Evolutionary conservation across 495 filamentous ascomycete genomes (phyloP).

Genomic region (Penicillium paxilli): DNA sequence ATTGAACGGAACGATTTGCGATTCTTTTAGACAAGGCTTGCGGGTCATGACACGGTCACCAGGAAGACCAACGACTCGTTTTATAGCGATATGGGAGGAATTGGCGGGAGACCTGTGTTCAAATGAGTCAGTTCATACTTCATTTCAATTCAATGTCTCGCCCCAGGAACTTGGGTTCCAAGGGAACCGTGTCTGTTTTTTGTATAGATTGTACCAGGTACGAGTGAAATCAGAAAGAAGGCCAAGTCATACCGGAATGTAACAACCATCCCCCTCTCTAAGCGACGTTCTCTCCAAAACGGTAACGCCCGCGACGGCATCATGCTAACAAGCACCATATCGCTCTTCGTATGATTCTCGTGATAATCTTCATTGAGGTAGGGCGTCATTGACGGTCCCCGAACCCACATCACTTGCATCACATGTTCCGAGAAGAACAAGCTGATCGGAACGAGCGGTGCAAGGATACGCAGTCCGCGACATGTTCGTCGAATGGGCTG

Average conservation of each 20-base stretch:
- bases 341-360: constrained; percentile 50
- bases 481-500: constrained; percentile 25
- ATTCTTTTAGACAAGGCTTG: constrained; percentile 56
- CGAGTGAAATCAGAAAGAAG: not conserved
- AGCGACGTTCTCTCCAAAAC: constrained; percentile 41
- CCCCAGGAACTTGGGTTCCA: no score
- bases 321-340: constrained; percentile 52
- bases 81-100: constrained; percentile 60
- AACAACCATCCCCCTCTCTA: constrained; percentile 56
- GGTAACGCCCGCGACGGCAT: constrained; percentile 35
- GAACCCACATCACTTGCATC: constrained; percentile 60
- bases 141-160: no score
- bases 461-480: constrained; percentile 49
- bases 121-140: not conserved
- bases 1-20: constrained; percentile 62
- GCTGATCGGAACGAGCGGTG: constrained; percentile 61
- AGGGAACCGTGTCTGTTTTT: no score
- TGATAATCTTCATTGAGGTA: constrained; percentile 68
- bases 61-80: constrained; percentile 68
- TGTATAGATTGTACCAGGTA: no score
- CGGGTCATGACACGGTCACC: constrained; percentile 66
- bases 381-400: constrained; percentile 75
- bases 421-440: constrained; percentile 66
- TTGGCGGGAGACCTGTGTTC: constrained; percentile 60
- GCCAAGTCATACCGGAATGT: constrained; percentile 44